A percentile compares a stretch with the other conserved stretches of the same genome.
phyloP scores from a whole-genome alignment of 2,329 filamentous ascomycete species.

The Ascomycota sp. region DNA sequence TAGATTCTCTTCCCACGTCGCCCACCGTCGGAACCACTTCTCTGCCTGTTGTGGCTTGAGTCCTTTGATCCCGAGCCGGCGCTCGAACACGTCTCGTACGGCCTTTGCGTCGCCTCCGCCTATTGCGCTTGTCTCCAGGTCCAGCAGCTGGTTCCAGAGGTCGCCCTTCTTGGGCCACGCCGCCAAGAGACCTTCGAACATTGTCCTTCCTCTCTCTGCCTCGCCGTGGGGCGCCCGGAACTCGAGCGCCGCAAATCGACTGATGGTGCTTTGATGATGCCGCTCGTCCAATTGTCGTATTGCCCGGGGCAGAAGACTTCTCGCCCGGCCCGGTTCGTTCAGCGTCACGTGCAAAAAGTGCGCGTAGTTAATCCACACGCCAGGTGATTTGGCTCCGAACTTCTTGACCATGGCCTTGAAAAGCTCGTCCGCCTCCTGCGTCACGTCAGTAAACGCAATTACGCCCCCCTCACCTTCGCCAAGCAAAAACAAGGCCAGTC shows the following conservation, averaged over 20 bases:
- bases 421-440: constrained; percentile 66
- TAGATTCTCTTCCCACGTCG: constrained; percentile 62
- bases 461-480: too few species aligned
- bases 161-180: constrained; percentile 80
- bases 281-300: constrained; percentile 58
- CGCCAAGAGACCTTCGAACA: constrained; percentile 74
- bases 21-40: constrained; percentile 84
- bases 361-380: constrained; percentile 87
- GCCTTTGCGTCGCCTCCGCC: constrained; percentile 28
- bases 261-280: constrained; percentile 47
- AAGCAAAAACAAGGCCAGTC: too few species aligned
- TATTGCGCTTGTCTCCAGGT: constrained; percentile 54
- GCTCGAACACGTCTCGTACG: constrained; percentile 63
- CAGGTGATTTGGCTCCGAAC: constrained; percentile 58
- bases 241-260: constrained; percentile 80
- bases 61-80: constrained; percentile 46
- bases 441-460: constrained; percentile 12
- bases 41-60: constrained; percentile 69
- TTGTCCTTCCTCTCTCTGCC: constrained; percentile 76
- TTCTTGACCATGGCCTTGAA: constrained; percentile 81
- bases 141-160: constrained; percentile 80
- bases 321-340: constrained; percentile 49
- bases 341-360: constrained; percentile 69
- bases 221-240: constrained; percentile 71
- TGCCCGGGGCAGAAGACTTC: constrained; percentile 62